These are phyloP conservation scores for Anisodus tanguticus DNA, from an alignment of 257 asterid species.

Conservation along the genomic window DNA sequence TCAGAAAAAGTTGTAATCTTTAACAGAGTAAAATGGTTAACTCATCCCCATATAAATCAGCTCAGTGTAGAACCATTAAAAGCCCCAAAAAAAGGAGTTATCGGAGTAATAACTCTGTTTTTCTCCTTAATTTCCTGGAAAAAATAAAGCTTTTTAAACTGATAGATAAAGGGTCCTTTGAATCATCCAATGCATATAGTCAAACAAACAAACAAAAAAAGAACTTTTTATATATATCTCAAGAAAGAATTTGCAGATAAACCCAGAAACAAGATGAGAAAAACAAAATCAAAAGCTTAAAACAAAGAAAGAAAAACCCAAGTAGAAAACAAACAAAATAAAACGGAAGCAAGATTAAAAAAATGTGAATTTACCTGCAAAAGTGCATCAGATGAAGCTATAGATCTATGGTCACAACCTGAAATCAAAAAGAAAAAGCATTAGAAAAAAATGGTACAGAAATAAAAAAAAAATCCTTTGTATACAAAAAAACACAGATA, in stretches of 20 bases:
- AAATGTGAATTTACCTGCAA: constrained; percentile 49
- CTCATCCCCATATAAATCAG: background rate
- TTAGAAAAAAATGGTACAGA: constrained; percentile 30
- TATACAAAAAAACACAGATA: constrained; percentile 1
- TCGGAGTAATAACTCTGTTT: background rate
- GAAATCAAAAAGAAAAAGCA: constrained; percentile 43
- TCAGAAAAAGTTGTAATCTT: background rate
- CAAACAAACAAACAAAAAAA: background rate
- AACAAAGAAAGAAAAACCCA: constrained; percentile 20
- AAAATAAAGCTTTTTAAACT: background rate
- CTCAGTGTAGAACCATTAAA: background rate
- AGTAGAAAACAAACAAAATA: constrained; percentile 29
- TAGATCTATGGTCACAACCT: constrained; percentile 76
- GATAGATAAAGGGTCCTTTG: background rate
- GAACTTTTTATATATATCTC: background rate
- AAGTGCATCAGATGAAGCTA: constrained; percentile 53
- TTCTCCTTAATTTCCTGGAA: background rate
- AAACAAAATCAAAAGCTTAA: background rate
- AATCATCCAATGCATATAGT: constrained; percentile 14
- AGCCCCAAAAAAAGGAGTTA: background rate
- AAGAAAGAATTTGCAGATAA: constrained; percentile 31
- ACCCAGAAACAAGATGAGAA: constrained; percentile 24
- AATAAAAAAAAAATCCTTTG: constrained; percentile 11
- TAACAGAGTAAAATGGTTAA: background rate
- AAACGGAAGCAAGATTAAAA: background rate